Base-by-base conservation (phyloP, 2,329 filamentous ascomycete genomes). In the Karstenula rhodostoma region DNA sequence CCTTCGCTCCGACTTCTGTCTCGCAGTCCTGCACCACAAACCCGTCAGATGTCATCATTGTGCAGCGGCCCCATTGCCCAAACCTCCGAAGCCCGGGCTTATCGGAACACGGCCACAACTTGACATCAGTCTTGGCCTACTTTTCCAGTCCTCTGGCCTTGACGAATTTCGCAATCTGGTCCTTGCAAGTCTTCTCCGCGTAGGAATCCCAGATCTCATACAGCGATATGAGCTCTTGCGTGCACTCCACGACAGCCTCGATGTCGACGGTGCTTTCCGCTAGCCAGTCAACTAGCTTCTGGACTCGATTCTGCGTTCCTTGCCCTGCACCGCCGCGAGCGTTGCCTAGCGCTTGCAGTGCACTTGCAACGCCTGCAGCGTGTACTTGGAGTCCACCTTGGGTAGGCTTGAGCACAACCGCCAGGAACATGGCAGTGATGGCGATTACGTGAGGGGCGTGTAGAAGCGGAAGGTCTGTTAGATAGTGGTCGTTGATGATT, bases 401-500 rank as follows among this genome's bases (percentile, higher is more conserved):
- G 9, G 85, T 83, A 0, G 92, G 91, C 56, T 92, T 88, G 40
- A 96, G 86, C 4, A 95, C 90, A n/a, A 97, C 85, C 1, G 92
- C 89, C 7, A 97, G 83, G 59, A 96, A 87, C 61, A 96, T 90
- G 7, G 93, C 91, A 35, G 93, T 94, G 43, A 96, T 86, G n/a
- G 93, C 93, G 58, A 96, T 89, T 51, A 92, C 85, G 71, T 97
- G 93, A n/a, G 94, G 94, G 13, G 93, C 85, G 72, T 93, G 90
- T 0, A 96, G 84, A 15, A 97, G 83, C 1, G 92, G 92, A n/a
- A 97, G 83, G 74, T 97, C 94, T 8, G 94, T 97, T 79, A 96
- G 89, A 80, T 92, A 97, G 75, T 92, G 91, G 76, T 97, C 94
- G 79, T 97, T 97, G 74, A 97, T 89, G 62, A 97, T 88, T 1